Percentiles rank a stretch among this genome's conserved stretches.
Conservation (phyloP, 805 yeast genomes). For the Wickerhamiella cacticola region DNA sequence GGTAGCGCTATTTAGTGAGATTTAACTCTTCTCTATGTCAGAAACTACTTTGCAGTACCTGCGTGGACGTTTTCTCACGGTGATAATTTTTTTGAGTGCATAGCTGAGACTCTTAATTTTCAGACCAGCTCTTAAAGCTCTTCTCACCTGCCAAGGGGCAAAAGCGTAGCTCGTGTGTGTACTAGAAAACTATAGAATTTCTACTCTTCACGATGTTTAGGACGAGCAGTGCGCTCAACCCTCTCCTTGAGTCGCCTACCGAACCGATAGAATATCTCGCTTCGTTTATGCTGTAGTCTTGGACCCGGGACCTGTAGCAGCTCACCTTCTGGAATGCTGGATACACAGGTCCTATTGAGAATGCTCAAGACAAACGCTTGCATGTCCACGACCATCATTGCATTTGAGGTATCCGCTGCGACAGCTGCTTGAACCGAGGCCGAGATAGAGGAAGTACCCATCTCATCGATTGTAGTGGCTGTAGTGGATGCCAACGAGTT, state of each 20-base stretch:
- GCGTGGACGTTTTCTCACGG: too few species aligned
- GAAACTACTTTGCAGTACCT: too few species aligned
- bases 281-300: background rate
- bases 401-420: too few species aligned
- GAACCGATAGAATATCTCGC: background rate
- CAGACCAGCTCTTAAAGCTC: too few species aligned
- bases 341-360: background rate
- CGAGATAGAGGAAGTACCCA: background rate
- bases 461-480: background rate
- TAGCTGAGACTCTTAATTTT: too few species aligned
- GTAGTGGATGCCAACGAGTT: background rate
- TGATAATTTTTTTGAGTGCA: too few species aligned
- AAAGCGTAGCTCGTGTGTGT: too few species aligned
- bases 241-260: background rate
- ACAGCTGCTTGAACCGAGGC: too few species aligned
- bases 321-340: background rate
- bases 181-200: too few species aligned
- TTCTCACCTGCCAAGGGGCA: too few species aligned
- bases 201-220: background rate
- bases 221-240: background rate
- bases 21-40: too few species aligned
- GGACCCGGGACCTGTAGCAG: background rate
- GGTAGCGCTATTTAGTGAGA: too few species aligned
- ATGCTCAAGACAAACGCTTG: slow-evolving; percentile 3
- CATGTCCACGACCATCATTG: background rate